These are phyloP conservation scores for Eucalyptus pauciflora DNA, from an alignment of 345 rosid species.

Conservation along the genomic window DNA sequence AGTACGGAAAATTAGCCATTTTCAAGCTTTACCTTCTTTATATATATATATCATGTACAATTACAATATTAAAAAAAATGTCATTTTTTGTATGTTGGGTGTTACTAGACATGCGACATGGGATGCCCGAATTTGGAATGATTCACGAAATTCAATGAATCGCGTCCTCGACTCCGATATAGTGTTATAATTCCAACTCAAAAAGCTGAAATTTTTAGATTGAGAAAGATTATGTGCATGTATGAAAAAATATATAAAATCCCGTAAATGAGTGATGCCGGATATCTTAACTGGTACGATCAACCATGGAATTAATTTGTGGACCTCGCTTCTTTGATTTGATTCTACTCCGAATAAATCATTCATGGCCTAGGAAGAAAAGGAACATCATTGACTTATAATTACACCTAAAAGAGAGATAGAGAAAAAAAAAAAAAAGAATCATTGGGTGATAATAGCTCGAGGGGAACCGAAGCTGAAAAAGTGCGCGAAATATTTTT, in stretches of 20 bases:
- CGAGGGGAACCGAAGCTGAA: neutral
- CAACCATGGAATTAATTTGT: neutral
- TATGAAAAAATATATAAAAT: neutral
- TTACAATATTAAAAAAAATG: neutral
- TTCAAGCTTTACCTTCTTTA: neutral
- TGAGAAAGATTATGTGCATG: rapidly evolving
- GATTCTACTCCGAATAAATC: neutral
- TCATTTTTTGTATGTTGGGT: neutral
- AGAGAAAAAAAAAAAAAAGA: neutral
- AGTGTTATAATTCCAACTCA: neutral
- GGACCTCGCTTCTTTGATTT: neutral
- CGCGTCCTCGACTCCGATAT: rapidly evolving
- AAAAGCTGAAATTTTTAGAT: neutral
- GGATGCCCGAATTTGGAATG: neutral
- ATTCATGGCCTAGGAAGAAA: neutral
- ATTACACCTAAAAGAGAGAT: neutral
- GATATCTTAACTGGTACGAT: neutral
- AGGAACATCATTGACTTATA: neutral
- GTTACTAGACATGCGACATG: neutral
- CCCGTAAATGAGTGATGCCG: rapidly evolving
- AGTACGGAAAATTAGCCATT: neutral
- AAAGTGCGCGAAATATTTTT: neutral
- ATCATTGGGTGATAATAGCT: neutral
- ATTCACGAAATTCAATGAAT: neutral
- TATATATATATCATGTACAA: neutral